Conservation (phyloP, 139 green algal genomes). For the Spirogloea muscicola region DNA sequence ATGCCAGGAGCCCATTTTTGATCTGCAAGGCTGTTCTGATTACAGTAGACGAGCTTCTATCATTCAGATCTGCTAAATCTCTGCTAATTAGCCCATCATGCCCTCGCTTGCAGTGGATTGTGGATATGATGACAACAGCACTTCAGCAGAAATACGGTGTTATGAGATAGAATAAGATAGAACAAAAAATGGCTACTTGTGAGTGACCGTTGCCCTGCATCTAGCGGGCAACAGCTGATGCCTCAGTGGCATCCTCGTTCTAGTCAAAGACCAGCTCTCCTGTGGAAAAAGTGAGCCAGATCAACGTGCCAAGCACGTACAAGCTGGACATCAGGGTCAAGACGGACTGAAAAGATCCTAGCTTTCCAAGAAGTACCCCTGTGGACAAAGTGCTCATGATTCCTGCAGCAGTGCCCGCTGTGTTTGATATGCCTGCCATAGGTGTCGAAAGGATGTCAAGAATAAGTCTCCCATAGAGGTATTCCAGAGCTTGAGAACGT, state of each 20-base stretch:
- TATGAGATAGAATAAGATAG: too few relatives aligned
- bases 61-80: too few relatives aligned
- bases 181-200: background rate
- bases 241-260: background rate
- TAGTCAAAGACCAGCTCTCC: slow-evolving; percentile 27
- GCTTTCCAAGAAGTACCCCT: slow-evolving; percentile 6
- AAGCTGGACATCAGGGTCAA: background rate
- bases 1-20: too few relatives aligned
- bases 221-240: background rate
- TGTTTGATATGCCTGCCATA: slow-evolving; percentile 34
- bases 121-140: too few relatives aligned
- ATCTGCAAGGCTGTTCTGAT: too few relatives aligned
- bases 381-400: slow-evolving; percentile 21
- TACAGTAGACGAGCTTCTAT: too few relatives aligned
- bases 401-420: slow-evolving; percentile 22
- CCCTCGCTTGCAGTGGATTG: too few relatives aligned
- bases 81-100: too few relatives aligned
- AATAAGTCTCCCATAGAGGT: too few relatives aligned
- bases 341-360: slow-evolving; percentile 32
- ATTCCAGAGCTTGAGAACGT: too few relatives aligned
- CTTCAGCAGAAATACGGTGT: too few relatives aligned
- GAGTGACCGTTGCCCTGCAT: background rate
- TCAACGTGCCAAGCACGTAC: slow-evolving; percentile 22
- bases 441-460: background rate
- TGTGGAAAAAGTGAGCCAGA: slow-evolving; percentile 39